phyloP scores from a whole-genome alignment of 768 basidiomycete species.

The Agrocybe pediades region DNA sequence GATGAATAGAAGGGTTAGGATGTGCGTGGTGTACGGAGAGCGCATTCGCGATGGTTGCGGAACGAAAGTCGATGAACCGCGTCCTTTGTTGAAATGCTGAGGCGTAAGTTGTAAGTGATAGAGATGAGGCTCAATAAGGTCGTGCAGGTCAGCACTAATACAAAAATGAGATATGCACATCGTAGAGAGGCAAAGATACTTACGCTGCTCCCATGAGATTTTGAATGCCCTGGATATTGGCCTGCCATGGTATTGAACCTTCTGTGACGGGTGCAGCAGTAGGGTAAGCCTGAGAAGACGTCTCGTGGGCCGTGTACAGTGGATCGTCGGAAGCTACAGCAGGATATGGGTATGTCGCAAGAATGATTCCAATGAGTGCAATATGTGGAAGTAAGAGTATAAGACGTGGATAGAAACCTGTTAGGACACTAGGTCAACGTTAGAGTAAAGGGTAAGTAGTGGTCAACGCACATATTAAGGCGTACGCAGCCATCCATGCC shows the following conservation, averaged over 20 bases:
- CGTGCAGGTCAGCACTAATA: constrained; percentile 62
- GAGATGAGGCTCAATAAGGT: constrained; percentile 50
- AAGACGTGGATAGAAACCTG: constrained; percentile 79
- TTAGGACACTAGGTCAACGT: background rate
- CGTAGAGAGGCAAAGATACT: constrained; percentile 24
- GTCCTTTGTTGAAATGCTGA: constrained; percentile 28
- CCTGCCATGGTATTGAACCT: constrained; percentile 78
- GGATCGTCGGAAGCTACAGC: constrained; percentile 18
- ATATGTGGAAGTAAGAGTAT: constrained; percentile 71
- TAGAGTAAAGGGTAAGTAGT: background rate
- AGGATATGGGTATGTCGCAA: constrained; percentile 61
- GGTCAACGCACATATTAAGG: constrained; percentile 70
- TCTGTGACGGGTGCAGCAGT: constrained; percentile 47
- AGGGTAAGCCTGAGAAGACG: constrained; percentile 22
- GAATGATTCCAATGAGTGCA: constrained; percentile 61
- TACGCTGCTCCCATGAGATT: constrained; percentile 88
- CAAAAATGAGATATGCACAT: background rate
- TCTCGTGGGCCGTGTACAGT: constrained; percentile 10
- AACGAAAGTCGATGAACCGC: background rate
- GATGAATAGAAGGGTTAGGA: constrained; percentile 50
- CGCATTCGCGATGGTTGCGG: constrained; percentile 12
- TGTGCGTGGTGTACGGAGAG: constrained; percentile 53
- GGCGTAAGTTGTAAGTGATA: constrained; percentile 52
- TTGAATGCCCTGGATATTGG: constrained; percentile 87
- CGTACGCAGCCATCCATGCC: constrained; percentile 76